Percentiles rank a stretch among this genome's conserved stretches.
Conservation (phyloP, 495 filamentous ascomycete species). For the Aspergillus nidulans region DNA sequence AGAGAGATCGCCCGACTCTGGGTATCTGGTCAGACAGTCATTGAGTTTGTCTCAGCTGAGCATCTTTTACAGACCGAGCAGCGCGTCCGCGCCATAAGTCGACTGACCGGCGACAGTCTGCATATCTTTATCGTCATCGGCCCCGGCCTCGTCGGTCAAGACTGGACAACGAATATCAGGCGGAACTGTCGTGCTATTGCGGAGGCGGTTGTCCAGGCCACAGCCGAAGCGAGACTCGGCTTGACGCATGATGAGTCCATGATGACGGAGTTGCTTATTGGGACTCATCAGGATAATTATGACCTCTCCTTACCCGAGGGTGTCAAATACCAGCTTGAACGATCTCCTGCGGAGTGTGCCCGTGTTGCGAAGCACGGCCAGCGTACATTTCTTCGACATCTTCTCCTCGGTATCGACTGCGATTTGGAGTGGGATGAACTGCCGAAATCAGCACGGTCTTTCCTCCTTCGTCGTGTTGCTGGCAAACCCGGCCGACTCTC, state of each 20-base stretch:
- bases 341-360: conserved; percentile 11
- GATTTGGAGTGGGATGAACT: conserved; percentile 39
- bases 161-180: conserved; percentile 32
- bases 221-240: conserved; percentile 40
- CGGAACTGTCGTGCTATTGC: conserved; percentile 46
- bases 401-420: conserved; percentile 35
- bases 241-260: conserved; percentile 45
- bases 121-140: conserved; percentile 38
- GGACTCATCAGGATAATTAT: conserved; percentile 19
- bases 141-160: conserved; percentile 23
- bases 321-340: conserved; percentile 19
- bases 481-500: conserved; percentile 25
- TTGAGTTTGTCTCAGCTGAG: conserved; percentile 14
- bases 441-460: conserved; percentile 24
- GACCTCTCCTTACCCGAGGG: conserved; percentile 15
- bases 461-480: conserved; percentile 30
- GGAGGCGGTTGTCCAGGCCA: conserved; percentile 48
- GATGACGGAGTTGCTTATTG: conserved; percentile 40
- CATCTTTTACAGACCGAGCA: conserved; percentile 14
- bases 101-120: conserved; percentile 18
- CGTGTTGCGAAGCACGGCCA: conserved; percentile 26
- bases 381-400: conserved; percentile 33
- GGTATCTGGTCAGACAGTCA: conserved; percentile 7
- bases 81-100: conserved; percentile 9
- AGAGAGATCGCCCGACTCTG: conserved; percentile 17